Conservation (phyloP, 2,329 filamentous ascomycete species). For the Aspergillus hortae region DNA sequence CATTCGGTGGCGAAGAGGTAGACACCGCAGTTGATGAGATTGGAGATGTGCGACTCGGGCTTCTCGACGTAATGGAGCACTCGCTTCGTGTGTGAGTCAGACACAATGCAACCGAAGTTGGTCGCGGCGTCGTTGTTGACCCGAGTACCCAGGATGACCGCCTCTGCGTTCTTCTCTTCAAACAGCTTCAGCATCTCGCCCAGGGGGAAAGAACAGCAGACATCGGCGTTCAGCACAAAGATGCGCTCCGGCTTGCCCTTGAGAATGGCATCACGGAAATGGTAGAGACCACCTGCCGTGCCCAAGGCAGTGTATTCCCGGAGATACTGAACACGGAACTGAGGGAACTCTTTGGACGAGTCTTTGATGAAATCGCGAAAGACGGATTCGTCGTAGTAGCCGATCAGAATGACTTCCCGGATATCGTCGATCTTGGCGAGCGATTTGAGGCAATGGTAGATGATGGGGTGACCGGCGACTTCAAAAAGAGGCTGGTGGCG, state of each 20-base stretch:
- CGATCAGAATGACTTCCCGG: conserved; percentile 95
- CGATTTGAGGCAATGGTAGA: conserved; percentile 94
- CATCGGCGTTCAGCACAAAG: conserved; percentile 96
- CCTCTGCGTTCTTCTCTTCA: conserved; percentile 92
- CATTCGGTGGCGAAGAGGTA: conserved; percentile 95
- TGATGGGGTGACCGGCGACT: conserved; percentile 95
- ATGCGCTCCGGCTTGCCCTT: conserved; percentile 92
- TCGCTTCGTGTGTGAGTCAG: conserved; percentile 86
- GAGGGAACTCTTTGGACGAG: conserved; percentile 75
- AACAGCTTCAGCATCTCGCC: conserved; percentile 94
- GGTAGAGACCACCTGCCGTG: conserved; percentile 94
- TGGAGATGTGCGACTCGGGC: conserved; percentile 94
- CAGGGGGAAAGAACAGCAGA: conserved; percentile 97
- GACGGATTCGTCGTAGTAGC: conserved; percentile 96
- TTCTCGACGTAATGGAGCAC: conserved; percentile 99
- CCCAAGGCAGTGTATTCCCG: conserved; percentile 96
- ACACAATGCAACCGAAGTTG: conserved; percentile 98
- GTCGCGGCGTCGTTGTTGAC: conserved; percentile 86
- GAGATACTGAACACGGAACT: conserved; percentile 88
- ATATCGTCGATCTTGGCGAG: conserved; percentile 87
- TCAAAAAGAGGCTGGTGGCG: conserved; percentile 81
- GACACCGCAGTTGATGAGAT: conserved; percentile 98
- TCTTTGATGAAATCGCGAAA: conserved; percentile 99
- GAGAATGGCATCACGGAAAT: conserved; percentile 97
- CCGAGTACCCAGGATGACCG: conserved; percentile 89